phyloP scores from a whole-genome alignment of 2,329 filamentous ascomycete species.

The Aspergillus sclerotialis region DNA sequence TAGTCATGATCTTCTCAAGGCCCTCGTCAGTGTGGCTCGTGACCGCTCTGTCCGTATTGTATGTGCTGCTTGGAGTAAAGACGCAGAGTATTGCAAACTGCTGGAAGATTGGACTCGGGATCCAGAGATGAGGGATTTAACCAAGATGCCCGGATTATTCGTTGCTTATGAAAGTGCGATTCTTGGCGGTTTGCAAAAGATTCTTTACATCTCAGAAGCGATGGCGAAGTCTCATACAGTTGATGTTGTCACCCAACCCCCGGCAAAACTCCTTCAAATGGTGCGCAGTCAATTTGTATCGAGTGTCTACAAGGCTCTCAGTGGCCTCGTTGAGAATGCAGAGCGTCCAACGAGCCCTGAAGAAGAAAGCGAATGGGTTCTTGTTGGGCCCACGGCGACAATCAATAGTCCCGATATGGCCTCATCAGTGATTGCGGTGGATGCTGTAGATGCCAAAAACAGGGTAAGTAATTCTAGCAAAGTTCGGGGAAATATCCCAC shows the following conservation, averaged over 20 bases:
- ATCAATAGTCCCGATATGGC: conserved; percentile 24
- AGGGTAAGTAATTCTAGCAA: conserved; percentile 35
- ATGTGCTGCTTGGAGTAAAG: conserved; percentile 85
- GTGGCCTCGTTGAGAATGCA: conserved; percentile 94
- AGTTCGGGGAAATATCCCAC: background rate
- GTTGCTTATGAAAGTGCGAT: conserved; percentile 77
- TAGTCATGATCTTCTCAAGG: conserved; percentile 64
- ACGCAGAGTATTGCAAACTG: conserved; percentile 85
- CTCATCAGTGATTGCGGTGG: conserved; percentile 38
- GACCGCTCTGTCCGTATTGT: conserved; percentile 81
- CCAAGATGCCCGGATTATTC: conserved; percentile 83
- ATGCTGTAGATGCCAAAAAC: conserved; percentile 48
- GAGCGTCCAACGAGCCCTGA: conserved; percentile 65
- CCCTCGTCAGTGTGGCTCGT: conserved; percentile 67
- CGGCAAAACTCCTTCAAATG: conserved; percentile 81
- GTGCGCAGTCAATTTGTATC: conserved; percentile 88
- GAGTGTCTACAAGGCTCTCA: conserved; percentile 87
- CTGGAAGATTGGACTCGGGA: conserved; percentile 91
- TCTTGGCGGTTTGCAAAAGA: conserved; percentile 84
- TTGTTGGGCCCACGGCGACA: conserved; percentile 33
- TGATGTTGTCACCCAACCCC: conserved; percentile 77
- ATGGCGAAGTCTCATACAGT: conserved; percentile 64
- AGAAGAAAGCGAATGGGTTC: conserved; percentile 45
- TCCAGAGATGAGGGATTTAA: conserved; percentile 74
- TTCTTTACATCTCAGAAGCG: conserved; percentile 85